Evolutionary conservation across 2,329 filamentous ascomycete species (phyloP), one percentile per base, ranked within the genome.

Genomic region (Torrubiella hemipterigena): DNA sequence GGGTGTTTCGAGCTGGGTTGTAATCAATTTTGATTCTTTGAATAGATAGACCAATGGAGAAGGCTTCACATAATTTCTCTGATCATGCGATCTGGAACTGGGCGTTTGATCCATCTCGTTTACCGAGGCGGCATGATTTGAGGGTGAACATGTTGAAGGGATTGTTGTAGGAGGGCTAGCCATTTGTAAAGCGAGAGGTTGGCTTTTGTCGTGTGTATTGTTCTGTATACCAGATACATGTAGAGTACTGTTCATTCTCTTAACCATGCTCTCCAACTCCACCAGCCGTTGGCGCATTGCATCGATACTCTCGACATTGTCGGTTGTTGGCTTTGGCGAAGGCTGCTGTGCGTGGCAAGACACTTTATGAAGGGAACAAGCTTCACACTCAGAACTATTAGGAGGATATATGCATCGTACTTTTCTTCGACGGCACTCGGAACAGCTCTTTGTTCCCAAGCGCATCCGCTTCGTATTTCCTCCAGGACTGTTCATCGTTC

Each of bases 341-440:
- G 39, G 50, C 43, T 44, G 52, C 48, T 69, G 65, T 30, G 63
- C 50, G 23, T 59, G 50, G 45, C 65, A 69, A 28, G 47, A 42
- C 18, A 55, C 57, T 4, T 54, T 56, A 32, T 64, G 58, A 20
- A 56, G 46, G 30, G 52, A 54, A 46, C 65, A 68, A 40, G 57
- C 59, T 18, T 54, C 55, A 42, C 61, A 67, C 31, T 53, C 44
- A 14, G 32, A 28, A 30, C 51, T 56, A 22, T 53, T 52, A n/a
- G 48, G 37, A 17, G 49, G 47, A 34, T 54, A 63, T 31, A 61
- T 56, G 44, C 65, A 69, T 31, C 56, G 54, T 17, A 66, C 62
- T 46, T 67, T 68, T 30, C 64, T 58, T 22, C 63, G 56, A 24
- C 61, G 57, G 35, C 65, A 67, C 54, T 55, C 55, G 17, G 43